phyloP scores from a whole-genome alignment of 129 eudicot genomes.

The Flaveria trinervia region DNA sequence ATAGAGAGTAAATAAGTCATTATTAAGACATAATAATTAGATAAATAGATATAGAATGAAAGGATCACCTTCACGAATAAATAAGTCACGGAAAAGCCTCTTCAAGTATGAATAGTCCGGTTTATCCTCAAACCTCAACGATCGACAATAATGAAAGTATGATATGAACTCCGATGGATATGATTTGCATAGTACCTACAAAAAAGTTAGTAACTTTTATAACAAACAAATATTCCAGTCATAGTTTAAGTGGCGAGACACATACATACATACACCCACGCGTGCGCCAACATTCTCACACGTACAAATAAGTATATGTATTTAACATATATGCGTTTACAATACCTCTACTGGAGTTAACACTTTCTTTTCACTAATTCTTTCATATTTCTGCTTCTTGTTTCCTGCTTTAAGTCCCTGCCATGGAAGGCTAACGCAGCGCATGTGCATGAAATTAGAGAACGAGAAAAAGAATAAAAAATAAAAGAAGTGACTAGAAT shows the following conservation, averaged over 20 bases:
- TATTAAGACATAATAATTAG: not conserved
- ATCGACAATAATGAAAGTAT: constrained; percentile 90
- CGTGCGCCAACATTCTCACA: not conserved
- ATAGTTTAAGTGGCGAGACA: not conserved
- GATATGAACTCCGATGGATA: constrained; percentile 94
- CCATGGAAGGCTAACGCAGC: constrained; percentile 90
- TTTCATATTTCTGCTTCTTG: constrained; percentile 97
- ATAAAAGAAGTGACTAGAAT: not conserved
- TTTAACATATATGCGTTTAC: not conserved
- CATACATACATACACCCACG: not conserved
- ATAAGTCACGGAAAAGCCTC: constrained; percentile 94
- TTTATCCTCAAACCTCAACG: constrained; percentile 94
- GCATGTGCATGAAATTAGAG: not conserved
- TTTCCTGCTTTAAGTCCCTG: constrained; percentile 97
- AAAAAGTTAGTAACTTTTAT: not conserved
- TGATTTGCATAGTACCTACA: constrained; percentile 91
- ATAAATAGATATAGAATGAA: not conserved
- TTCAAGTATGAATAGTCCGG: constrained; percentile 95
- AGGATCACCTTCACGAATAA: constrained; percentile 85
- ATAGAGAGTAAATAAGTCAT: constrained; percentile 8
- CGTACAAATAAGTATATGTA: not conserved
- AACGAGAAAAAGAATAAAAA: not conserved
- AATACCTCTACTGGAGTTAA: constrained; percentile 89
- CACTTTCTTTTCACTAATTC: constrained; percentile 95
- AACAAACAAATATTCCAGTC: not conserved